These are phyloP conservation scores for Elaeis guineensis DNA, from an alignment of 176 grass and related monocot genomes.

Conservation along the genomic window DNA sequence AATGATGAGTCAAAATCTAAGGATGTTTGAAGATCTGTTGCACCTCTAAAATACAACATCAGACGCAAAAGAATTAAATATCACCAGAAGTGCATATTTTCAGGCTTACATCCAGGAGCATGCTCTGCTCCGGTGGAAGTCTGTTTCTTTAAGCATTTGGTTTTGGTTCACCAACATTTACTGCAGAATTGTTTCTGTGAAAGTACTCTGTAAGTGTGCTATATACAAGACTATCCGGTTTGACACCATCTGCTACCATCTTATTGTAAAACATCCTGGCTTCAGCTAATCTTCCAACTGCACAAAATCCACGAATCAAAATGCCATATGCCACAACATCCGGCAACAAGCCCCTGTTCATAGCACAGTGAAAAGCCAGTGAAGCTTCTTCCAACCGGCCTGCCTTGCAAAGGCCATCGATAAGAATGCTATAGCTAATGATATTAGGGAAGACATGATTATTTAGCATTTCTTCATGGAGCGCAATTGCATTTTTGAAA, in stretches of 20 bases:
- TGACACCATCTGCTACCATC: conserved; percentile 17
- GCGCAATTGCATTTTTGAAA: conserved; percentile 10
- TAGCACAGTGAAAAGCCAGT: conserved; percentile 12
- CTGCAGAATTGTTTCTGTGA: too few species aligned
- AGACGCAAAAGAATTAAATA: too few species aligned
- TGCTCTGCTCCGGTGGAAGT: too few species aligned
- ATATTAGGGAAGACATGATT: conserved; percentile 6
- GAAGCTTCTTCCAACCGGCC: conserved; percentile 4
- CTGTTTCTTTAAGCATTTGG: too few species aligned
- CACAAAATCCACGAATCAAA: conserved; percentile 9
- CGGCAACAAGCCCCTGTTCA: conserved; percentile 11
- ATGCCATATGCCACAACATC: conserved; percentile 17
- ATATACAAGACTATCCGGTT: conserved; percentile 6
- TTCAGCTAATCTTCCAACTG: conserved; percentile 13
- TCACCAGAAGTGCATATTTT: too few species aligned
- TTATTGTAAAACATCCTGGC: conserved; percentile 10
- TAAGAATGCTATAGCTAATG: conserved; percentile 5
- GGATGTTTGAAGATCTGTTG: too few species aligned
- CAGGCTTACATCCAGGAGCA: too few species aligned
- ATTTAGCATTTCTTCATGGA: conserved; percentile 13
- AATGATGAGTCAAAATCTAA: too few species aligned
- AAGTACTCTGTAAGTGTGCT: neutral
- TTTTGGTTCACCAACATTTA: too few species aligned
- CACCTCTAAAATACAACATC: too few species aligned
- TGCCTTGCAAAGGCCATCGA: conserved; percentile 14